phyloP scores from a whole-genome alignment of 306 rosid species.

The Pueraria montana region DNA sequence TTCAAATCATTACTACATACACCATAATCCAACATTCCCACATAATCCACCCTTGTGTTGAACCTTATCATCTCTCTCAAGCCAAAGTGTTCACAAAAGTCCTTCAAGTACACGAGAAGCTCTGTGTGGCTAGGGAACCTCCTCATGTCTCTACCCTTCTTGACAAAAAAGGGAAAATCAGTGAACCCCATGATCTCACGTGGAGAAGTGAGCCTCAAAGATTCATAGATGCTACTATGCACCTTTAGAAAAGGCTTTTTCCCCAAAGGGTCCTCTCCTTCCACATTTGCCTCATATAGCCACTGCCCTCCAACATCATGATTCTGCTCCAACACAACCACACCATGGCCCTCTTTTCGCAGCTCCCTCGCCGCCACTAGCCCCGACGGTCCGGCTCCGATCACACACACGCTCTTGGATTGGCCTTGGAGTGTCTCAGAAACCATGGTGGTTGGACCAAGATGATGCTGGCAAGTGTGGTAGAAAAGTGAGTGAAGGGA shows the following conservation, averaged over 20 bases:
- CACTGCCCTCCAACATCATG: slow-evolving; percentile 96
- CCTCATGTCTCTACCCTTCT: slow-evolving; percentile 85
- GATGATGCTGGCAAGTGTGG: too few relatives aligned
- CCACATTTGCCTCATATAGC: slow-evolving; percentile 78
- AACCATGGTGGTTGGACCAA: slow-evolving; percentile 59
- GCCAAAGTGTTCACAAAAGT: slow-evolving; percentile 77
- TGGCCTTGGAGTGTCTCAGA: slow-evolving; percentile 56
- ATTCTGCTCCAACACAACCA: slow-evolving; percentile 76
- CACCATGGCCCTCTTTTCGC: slow-evolving; percentile 82
- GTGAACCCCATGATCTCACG: slow-evolving; percentile 91
- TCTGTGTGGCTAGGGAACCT: slow-evolving; percentile 91
- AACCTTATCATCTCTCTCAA: slow-evolving; percentile 82
- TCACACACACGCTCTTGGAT: slow-evolving; percentile 77
- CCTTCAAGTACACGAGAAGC: slow-evolving; percentile 69
- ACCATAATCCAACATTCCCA: slow-evolving; percentile 69
- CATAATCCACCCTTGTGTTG: slow-evolving; percentile 78
- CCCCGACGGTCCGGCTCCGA: slow-evolving; percentile 94
- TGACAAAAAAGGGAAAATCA: slow-evolving; percentile 80
- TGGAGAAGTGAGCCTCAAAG: slow-evolving; percentile 79
- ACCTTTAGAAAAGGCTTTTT: slow-evolving; percentile 61
- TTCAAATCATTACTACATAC: slow-evolving; percentile 64
- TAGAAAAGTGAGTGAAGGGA: too few relatives aligned
- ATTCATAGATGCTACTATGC: slow-evolving; percentile 78
- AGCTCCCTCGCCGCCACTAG: slow-evolving; percentile 88
- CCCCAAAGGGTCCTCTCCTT: slow-evolving; percentile 78